Evolutionary conservation across 805 yeast species (phyloP), one percentile per base, ranked within the genome.

Genomic region (Wickerhamomyces bisporus): DNA sequence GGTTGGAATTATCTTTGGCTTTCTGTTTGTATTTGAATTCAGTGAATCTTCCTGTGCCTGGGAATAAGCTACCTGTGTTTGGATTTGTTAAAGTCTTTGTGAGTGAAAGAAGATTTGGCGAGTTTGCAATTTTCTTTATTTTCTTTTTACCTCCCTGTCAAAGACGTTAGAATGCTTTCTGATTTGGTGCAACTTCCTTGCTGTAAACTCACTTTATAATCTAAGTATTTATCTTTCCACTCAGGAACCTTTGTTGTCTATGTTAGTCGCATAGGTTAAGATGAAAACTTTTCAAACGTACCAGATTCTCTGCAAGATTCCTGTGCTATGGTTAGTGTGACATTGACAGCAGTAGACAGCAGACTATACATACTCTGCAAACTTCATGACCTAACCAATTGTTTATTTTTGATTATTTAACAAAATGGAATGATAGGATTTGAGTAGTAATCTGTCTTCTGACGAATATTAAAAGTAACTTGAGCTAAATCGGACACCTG

Each of bases 141-240:
- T 41, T 47, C 49, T 55, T 55, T 48, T 53, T 55, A 24, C 62
- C 61, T 9, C 50, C 66, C 35, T 68, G 52, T 44, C n/a, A n/a
- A n/a, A n/a, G n/a, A n/a, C n/a, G n/a, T n/a, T n/a, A n/a, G n/a
- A n/a, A n/a, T n/a, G n/a, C n/a, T n/a, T n/a, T n/a, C n/a, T n/a
- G n/a, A n/a, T n/a, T n/a, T n/a, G n/a, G n/a, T n/a, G n/a, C n/a
- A n/a, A n/a, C n/a, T n/a, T n/a, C n/a, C n/a, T n/a, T n/a, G n/a
- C n/a, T n/a, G n/a, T n/a, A n/a, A n/a, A 24, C 75, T 69, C 31
- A 60, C 55, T 48, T 79, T 78, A 55, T 82, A 82, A 52, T 86
- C 83, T 25, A 89, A 68, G 54, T 89, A 89, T 52, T 80, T 79
- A 38, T 77, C 81, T 52, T 77, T 79, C 97, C 97, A 89, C 52